phyloP scores from a whole-genome alignment of 78 protist genomes.

The Cyanophora paradoxa region DNA sequence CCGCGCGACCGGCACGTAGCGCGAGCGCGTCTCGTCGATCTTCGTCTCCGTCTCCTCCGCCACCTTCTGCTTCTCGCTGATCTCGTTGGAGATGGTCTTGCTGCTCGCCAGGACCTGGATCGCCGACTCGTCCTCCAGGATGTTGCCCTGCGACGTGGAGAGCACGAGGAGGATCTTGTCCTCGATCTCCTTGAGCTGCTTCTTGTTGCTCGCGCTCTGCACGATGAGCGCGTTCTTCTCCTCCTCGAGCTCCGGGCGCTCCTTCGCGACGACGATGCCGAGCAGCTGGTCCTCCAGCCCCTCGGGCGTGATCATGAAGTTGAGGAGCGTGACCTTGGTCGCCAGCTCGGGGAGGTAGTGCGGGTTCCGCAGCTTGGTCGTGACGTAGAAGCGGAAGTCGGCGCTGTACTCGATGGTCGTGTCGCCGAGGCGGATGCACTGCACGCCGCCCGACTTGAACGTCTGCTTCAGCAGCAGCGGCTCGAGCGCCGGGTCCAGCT shows the following conservation, averaged over 20 bases:
- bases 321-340: slow-evolving; percentile 59
- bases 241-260: slow-evolving; percentile 67
- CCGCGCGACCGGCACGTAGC: slow-evolving; percentile 46
- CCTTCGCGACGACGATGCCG: slow-evolving; percentile 56
- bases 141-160: slow-evolving; percentile 26
- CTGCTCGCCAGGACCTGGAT: slow-evolving; percentile 34
- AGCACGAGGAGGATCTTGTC: slow-evolving; percentile 61
- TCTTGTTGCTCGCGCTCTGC: slow-evolving; percentile 28
- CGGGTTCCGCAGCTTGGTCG: slow-evolving; percentile 57
- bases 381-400: slow-evolving; percentile 51
- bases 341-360: slow-evolving; percentile 54
- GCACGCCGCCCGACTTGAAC: slow-evolving; percentile 34
- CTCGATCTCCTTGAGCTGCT: slow-evolving; percentile 54
- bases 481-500: slow-evolving; percentile 68
- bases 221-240: slow-evolving; percentile 37
- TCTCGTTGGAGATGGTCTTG: slow-evolving; percentile 35
- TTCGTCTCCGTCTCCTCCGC: slow-evolving; percentile 38
- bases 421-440: slow-evolving; percentile 67
- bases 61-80: slow-evolving; percentile 37
- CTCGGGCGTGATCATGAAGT: slow-evolving; percentile 60
- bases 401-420: slow-evolving; percentile 46
- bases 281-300: slow-evolving; percentile 73
- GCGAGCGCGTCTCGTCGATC: slow-evolving; percentile 32
- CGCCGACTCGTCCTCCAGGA: slow-evolving; percentile 42
- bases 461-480: slow-evolving; percentile 50